Percentiles rank a stretch among this genome's conserved stretches.
These are phyloP conservation scores for Periconia digitata DNA, from an alignment of 2,329 filamentous ascomycete genomes.

Conservation along the genomic window DNA sequence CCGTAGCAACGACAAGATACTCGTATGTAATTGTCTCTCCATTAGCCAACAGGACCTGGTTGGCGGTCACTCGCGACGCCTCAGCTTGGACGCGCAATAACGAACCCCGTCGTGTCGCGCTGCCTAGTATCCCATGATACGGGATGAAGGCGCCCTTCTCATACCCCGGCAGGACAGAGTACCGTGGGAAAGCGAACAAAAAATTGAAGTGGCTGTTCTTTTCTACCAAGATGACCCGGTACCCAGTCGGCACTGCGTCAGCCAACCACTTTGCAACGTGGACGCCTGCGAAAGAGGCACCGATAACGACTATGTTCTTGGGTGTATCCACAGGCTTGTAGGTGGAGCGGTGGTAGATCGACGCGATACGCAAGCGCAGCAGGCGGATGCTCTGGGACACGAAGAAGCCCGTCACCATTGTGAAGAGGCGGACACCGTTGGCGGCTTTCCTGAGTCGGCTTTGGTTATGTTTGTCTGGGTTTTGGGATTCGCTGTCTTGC, in stretches of 20 bases:
- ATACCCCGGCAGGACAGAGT: slow-evolving; percentile 58
- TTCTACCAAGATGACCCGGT: slow-evolving; percentile 60
- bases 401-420: no score
- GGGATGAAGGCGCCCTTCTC: slow-evolving; percentile 64
- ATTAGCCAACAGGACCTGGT: slow-evolving; percentile 45
- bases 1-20: slow-evolving; percentile 61
- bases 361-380: slow-evolving; percentile 8
- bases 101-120: no score
- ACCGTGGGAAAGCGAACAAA: slow-evolving; percentile 62
- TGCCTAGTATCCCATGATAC: slow-evolving; percentile 47
- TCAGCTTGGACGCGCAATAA: slow-evolving; percentile 51
- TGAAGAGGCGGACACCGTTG: no score
- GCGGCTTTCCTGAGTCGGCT: no score
- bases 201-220: slow-evolving; percentile 64
- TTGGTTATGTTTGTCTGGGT: no score
- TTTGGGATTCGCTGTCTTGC: no score
- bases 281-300: slow-evolving; percentile 61
- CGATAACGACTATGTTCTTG: slow-evolving; percentile 58
- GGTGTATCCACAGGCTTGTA: slow-evolving; percentile 12
- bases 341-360: slow-evolving; percentile 8
- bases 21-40: slow-evolving; percentile 55
- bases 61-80: slow-evolving; percentile 43
- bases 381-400: no score
- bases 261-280: slow-evolving; percentile 53
- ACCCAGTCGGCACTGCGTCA: slow-evolving; percentile 52